These are phyloP conservation scores for Sherardia arvensis DNA, from an alignment of 257 asterid species.

Conservation along the genomic window DNA sequence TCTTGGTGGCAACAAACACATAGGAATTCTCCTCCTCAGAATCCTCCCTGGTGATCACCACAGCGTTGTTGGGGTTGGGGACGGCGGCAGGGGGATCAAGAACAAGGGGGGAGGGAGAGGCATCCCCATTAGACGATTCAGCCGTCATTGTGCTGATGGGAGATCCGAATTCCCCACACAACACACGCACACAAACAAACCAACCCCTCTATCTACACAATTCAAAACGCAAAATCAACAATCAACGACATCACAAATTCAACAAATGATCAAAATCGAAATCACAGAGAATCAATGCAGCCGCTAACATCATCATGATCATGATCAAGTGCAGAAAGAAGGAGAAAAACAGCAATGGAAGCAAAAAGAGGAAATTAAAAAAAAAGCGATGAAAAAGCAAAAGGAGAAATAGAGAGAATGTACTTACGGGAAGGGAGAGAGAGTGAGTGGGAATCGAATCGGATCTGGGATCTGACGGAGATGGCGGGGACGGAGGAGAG, in stretches of 20 bases:
- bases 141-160: neutral
- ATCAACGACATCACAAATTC: neutral
- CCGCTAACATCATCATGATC: neutral
- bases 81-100: conserved; percentile 10
- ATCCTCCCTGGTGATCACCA: conserved; percentile 2
- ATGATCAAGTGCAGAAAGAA: neutral
- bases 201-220: neutral
- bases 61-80: too few species aligned
- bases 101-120: neutral
- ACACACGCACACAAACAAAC: neutral
- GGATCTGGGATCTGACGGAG: conserved; percentile 4
- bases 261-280: neutral
- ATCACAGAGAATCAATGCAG: too few species aligned
- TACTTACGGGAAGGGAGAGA: neutral
- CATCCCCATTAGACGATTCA: neutral
- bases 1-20: conserved; percentile 23
- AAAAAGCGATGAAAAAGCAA: neutral
- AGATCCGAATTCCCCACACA: neutral
- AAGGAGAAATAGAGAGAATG: neutral
- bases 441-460: neutral
- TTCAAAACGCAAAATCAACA: neutral
- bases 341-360: neutral
- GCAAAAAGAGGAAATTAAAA: neutral
- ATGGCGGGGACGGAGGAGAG: neutral
- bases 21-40: conserved; percentile 34